Conservation (phyloP, 2,329 filamentous ascomycete species). For the Pseudocercospora fijiensis region DNA sequence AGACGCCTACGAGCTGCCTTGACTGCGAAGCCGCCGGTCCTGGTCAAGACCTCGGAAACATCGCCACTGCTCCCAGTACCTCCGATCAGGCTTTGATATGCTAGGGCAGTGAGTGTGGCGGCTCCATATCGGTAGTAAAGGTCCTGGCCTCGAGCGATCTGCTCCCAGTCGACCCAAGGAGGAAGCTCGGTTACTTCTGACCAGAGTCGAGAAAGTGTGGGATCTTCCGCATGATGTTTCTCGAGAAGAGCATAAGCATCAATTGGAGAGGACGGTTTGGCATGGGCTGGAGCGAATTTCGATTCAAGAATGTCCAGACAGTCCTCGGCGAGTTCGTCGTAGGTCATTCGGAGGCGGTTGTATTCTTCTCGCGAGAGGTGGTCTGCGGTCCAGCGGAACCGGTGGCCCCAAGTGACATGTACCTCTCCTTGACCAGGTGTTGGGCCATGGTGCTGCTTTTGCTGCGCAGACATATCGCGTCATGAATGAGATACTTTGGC, state of each 20-base stretch:
- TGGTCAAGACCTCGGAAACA: constrained; percentile 67
- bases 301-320: constrained; percentile 17
- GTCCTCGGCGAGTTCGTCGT: constrained; percentile 63
- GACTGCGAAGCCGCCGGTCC: constrained; percentile 68
- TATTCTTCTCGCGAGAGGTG: constrained; percentile 61
- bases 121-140: constrained; percentile 72
- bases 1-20: constrained; percentile 63
- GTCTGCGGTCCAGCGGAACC: constrained; percentile 64
- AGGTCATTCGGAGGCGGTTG: constrained; percentile 59
- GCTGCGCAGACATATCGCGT: too few species aligned
- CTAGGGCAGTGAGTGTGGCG: constrained; percentile 59
- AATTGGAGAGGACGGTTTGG: not conserved
- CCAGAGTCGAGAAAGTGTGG: constrained; percentile 61
- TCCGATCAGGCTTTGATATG: constrained; percentile 63
- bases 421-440: not conserved
- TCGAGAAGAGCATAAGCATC: not conserved
- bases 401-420: constrained; percentile 56
- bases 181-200: constrained; percentile 63
- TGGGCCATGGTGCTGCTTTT: not conserved
- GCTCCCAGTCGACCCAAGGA: constrained; percentile 65
- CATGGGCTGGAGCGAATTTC: not conserved
- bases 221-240: constrained; percentile 55
- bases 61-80: constrained; percentile 63
- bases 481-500: not conserved
- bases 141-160: constrained; percentile 68